Conservation (phyloP, 352 stramenopile species). For the Phytophthora boehmeriae region DNA sequence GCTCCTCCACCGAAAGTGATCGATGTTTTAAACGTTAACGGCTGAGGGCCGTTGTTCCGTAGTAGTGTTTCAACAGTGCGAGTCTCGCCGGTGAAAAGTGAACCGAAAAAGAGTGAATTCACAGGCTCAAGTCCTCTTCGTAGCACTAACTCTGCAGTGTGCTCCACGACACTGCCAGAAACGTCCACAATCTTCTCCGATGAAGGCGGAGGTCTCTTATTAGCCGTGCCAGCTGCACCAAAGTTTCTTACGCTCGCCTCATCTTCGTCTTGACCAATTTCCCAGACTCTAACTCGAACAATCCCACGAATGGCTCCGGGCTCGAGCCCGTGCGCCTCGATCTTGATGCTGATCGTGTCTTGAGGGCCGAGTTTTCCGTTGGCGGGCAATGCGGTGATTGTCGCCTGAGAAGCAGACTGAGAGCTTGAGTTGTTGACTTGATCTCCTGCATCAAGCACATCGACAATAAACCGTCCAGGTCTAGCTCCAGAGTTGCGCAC, state of each 20-base stretch:
- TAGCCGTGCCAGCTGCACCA: background rate
- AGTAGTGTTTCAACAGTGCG: slow-evolving; percentile 66
- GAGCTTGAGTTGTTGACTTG: slow-evolving; percentile 1
- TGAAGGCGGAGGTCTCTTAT: background rate
- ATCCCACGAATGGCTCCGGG: slow-evolving; percentile 48
- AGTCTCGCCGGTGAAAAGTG: slow-evolving; percentile 69
- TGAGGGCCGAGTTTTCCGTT: slow-evolving; percentile 35
- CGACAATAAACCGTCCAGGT: slow-evolving; percentile 50
- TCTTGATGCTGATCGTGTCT: slow-evolving; percentile 48
- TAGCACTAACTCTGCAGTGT: slow-evolving; percentile 84
- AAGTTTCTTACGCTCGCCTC: slow-evolving; percentile 12
- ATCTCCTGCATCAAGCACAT: slow-evolving; percentile 43
- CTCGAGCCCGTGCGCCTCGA: slow-evolving; percentile 48
- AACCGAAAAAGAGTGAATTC: slow-evolving; percentile 67
- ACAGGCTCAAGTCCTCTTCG: slow-evolving; percentile 50
- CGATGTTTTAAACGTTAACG: slow-evolving; percentile 63
- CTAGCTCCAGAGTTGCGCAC: slow-evolving; percentile 56
- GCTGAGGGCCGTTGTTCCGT: slow-evolving; percentile 79
- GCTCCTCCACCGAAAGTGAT: slow-evolving; percentile 45
- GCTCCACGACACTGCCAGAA: slow-evolving; percentile 76
- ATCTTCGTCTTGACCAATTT: slow-evolving; percentile 22
- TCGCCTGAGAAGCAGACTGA: slow-evolving; percentile 1
- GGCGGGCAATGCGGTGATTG: slow-evolving; percentile 39
- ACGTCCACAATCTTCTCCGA: slow-evolving; percentile 84
- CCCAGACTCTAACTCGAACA: slow-evolving; percentile 51